Base-by-base conservation (phyloP, 805 yeast genomes). In the Lipomyces orientalis region DNA sequence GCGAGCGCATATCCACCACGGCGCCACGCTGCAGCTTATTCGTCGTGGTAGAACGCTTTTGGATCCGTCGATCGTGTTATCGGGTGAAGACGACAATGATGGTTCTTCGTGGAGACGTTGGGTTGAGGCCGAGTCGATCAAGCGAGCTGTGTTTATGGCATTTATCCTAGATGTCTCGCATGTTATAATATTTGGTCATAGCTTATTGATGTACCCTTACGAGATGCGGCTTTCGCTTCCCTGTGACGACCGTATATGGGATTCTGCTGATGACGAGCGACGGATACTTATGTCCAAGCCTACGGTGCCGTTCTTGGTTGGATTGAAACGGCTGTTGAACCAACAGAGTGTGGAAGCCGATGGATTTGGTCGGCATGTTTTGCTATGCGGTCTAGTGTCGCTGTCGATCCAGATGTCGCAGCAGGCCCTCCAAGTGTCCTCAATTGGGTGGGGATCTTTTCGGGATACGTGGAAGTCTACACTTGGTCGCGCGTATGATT, bases 1-100 rank as follows among this genome's bases (percentile, higher is more conserved):
- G 78, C 78, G 97, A 60, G 90, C 91, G 0, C 94, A 89, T 77
- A 80, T 92, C 25, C 97, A 92, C 75, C 97, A 92, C 77, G 97
- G 95, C 4, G 89, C 97, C 0, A 87, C 93, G 22, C 33, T 70
- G 51, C 97, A 91, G 76, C 79, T 91, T 52, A 79, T 91, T 61
- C 80, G 96, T 71, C 81, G 55, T 29, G 64, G 64, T 9, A 54
- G 49, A 9, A 61, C 61, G 6, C 46, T 61, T 16, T 9, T 54
- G 19, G 61, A 61, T 25, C 64, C 64, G 4, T 54, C 64, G 12
- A 10, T 54, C 10, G 61, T 52, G 6, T 54, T 56, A 4, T 14
- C 63, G 22, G n/a, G 59, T 22, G 56, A 35, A 5, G 64, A 52
- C 2, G 64, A 61, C n/a, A 57, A 31, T n/a, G 71, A 63, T 31